Evolutionary conservation across 2,329 filamentous ascomycete genomes (phyloP).

Genomic region (Zasmidium citrigriseum): DNA sequence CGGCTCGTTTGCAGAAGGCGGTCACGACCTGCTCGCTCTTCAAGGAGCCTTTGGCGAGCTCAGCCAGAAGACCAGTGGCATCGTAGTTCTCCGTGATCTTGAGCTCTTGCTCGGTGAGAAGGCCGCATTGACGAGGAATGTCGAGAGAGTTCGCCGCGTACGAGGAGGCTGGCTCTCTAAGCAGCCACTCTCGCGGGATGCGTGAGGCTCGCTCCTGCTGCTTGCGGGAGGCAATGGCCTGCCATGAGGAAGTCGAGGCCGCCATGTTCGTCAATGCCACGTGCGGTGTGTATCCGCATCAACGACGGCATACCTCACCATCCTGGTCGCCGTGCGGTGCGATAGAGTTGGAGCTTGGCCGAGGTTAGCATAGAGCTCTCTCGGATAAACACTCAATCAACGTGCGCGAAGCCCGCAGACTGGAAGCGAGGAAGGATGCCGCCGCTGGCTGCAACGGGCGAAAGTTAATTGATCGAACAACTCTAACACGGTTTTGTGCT

Average conservation of each 20-base stretch:
- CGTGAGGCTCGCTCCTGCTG: constrained; percentile 42
- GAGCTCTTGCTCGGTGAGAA: constrained; percentile 54
- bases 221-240: constrained; percentile 44
- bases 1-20: constrained; percentile 51
- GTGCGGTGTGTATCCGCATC: neutral
- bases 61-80: constrained; percentile 41
- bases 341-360: neutral
- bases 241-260: constrained; percentile 43
- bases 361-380: neutral
- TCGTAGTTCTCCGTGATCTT: constrained; percentile 58
- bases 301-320: neutral
- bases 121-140: constrained; percentile 54
- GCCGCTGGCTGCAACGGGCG: neutral
- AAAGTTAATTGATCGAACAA: neutral
- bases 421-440: neutral
- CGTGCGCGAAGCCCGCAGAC: neutral
- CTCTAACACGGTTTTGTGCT: neutral
- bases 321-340: neutral
- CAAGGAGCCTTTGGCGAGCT: constrained; percentile 33
- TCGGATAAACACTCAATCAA: too few relatives aligned
- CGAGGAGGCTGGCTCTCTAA: constrained; percentile 28
- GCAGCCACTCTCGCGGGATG: constrained; percentile 49
- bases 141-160: constrained; percentile 41
- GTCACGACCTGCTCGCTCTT: constrained; percentile 24
- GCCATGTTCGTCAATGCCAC: constrained; percentile 28